Conservation (phyloP, 108 stramenopile species). For the Hondaea fermentalgiana region DNA sequence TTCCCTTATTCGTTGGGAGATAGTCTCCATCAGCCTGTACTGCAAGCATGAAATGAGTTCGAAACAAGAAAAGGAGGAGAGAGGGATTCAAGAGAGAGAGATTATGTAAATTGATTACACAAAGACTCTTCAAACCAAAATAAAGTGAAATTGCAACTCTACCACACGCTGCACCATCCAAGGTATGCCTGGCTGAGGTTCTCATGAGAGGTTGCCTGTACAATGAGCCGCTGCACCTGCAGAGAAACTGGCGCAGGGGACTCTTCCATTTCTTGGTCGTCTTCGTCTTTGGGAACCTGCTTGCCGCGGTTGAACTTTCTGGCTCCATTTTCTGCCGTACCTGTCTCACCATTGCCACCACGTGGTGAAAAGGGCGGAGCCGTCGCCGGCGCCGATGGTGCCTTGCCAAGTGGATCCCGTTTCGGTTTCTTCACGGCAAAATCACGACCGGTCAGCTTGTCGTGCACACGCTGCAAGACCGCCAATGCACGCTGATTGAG, state of each 20-base stretch:
- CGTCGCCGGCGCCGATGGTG: too few species aligned
- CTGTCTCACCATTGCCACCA: too few species aligned
- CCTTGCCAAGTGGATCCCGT: neutral
- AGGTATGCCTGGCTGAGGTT: slow-evolving; percentile 88
- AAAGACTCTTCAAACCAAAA: too few species aligned
- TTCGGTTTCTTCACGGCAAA: slow-evolving; percentile 42
- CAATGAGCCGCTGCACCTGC: slow-evolving; percentile 90
- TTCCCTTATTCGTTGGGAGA: too few species aligned
- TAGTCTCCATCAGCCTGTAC: too few species aligned
- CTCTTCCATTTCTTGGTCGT: slow-evolving; percentile 49
- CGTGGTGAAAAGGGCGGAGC: too few species aligned
- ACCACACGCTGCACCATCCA: slow-evolving; percentile 97
- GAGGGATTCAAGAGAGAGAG: too few species aligned
- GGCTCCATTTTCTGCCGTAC: too few species aligned
- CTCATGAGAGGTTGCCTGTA: slow-evolving; percentile 85
- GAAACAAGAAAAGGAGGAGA: too few species aligned
- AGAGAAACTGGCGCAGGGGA: slow-evolving; percentile 57
- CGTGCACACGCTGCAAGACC: slow-evolving; percentile 87
- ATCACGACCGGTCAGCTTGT: slow-evolving; percentile 91
- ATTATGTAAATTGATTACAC: too few species aligned
- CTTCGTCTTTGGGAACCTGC: neutral
- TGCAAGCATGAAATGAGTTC: too few species aligned
- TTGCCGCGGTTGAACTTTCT: too few species aligned
- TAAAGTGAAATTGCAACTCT: neutral
- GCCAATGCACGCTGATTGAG: slow-evolving; percentile 90